A percentile compares a stretch with the other conserved stretches of the same genome.
Evolutionary conservation across 2,329 filamentous ascomycete genomes (phyloP).

Genomic region (Cladosporium cucumerinum): DNA sequence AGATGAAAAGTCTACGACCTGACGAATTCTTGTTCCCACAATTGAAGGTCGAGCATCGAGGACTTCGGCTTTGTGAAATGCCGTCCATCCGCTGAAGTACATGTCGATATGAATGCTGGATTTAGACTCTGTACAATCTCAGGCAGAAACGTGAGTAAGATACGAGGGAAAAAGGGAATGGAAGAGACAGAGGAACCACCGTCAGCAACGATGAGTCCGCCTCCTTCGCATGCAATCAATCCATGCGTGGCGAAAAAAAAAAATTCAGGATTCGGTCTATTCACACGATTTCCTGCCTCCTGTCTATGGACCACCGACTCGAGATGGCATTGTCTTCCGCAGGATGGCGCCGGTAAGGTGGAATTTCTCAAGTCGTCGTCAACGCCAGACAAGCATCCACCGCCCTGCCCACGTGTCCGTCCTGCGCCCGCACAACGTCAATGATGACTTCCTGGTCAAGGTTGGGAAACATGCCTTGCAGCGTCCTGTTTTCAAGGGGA

Average conservation of each 20-base stretch:
- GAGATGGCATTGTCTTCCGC: too few relatives aligned
- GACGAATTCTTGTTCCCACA: neutral
- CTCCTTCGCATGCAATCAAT: too few relatives aligned
- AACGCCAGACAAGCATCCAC: constrained; percentile 49
- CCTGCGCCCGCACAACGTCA: constrained; percentile 93
- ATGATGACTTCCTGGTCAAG: constrained; percentile 92
- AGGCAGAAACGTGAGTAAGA: neutral
- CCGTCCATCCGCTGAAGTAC: neutral
- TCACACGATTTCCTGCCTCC: neutral
- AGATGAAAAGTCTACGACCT: neutral
- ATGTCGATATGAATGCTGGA: too few relatives aligned
- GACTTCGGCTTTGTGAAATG: neutral
- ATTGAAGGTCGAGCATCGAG: neutral
- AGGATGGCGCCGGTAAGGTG: neutral
- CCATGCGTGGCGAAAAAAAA: neutral
- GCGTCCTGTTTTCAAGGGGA: constrained; percentile 56
- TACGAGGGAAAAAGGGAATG: neutral
- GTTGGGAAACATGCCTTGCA: constrained; percentile 95
- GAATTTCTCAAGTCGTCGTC: constrained; percentile 21
- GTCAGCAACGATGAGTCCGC: too few relatives aligned
- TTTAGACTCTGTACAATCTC: too few relatives aligned
- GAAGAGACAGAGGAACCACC: neutral
- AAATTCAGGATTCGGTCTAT: neutral
- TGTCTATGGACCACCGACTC: neutral
- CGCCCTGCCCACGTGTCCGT: constrained; percentile 61